Evolutionary conservation across 345 rosid species (phyloP).

Genomic region (Citrus sp.): DNA sequence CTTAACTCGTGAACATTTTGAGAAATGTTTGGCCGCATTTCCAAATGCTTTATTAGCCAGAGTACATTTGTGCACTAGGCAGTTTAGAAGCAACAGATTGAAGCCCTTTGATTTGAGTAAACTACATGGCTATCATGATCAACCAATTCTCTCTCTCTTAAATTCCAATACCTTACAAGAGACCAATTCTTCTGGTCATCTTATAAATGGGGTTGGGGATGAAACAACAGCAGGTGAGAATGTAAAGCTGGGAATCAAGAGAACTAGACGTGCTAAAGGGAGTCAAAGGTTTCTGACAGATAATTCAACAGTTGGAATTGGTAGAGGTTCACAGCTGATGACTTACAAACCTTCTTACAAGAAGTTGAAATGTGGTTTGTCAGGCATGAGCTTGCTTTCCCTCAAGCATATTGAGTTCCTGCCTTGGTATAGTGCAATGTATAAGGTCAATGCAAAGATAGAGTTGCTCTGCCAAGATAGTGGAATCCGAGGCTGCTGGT

Average conservation of each 20-base stretch:
- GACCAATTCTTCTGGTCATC: slow-evolving; percentile 39
- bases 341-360: slow-evolving; percentile 36
- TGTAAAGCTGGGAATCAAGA: slow-evolving; percentile 59
- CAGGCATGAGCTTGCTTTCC: slow-evolving; percentile 49
- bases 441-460: slow-evolving; percentile 65
- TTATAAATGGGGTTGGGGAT: slow-evolving; percentile 49
- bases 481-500: slow-evolving; percentile 98
- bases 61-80: slow-evolving; percentile 78
- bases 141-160: slow-evolving; percentile 72
- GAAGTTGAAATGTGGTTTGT: slow-evolving; percentile 47
- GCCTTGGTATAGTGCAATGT: slow-evolving; percentile 30
- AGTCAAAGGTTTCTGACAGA: slow-evolving; percentile 33
- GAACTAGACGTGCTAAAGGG: slow-evolving; percentile 49
- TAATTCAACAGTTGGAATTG: slow-evolving; percentile 29
- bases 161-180: slow-evolving; percentile 40
- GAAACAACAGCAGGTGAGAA: slow-evolving; percentile 49
- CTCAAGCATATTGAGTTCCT: slow-evolving; percentile 46
- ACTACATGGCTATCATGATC: slow-evolving; percentile 79
- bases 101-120: slow-evolving; percentile 82
- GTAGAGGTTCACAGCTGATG: slow-evolving; percentile 20
- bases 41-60: slow-evolving; percentile 58
- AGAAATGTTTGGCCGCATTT: slow-evolving; percentile 57
- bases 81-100: slow-evolving; percentile 72
- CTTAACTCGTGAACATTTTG: slow-evolving; percentile 74
- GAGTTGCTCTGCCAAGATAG: slow-evolving; percentile 94